Evolutionary conservation across 2,329 filamentous ascomycete genomes (phyloP), one percentile per base, ranked within the genome.

Genomic region (Xylariaceae sp.): DNA sequence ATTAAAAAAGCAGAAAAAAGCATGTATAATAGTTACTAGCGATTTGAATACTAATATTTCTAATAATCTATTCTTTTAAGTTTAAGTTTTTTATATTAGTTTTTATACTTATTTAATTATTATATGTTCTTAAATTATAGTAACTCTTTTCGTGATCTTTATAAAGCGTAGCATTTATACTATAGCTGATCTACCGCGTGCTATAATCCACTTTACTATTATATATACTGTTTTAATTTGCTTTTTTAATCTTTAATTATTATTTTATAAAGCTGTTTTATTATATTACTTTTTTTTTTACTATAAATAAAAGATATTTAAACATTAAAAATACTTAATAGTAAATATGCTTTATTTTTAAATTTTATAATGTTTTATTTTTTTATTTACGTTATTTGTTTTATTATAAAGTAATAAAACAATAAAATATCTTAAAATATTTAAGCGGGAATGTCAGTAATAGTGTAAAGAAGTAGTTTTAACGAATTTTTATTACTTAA

Each of bases 291-390:
- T 36, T 44, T 21, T 12, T 60, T 57, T 39, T 65, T 57, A 34
- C 63, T 53, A 17, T 64, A 61, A 6, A 44, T 34, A 12, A 49
- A 34, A 7, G 36, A 33, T 24, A 57, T 16, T 16, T 36, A 29
- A 17, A 65, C 48, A 8, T 50, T 55, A 37, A 65, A 66, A 5
- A 66, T 54, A 36, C 64, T 58, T 1, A 65, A 29, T 2, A 65
- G 40, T 3, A 58, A 60, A 23, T 66, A 66, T 9, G 55, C 55
- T 19, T 37, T 36, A 24, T 66, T 62, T 48, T 60, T 51, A 39
- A 39, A 49, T 9, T 43, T 46, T 36, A 49, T 63, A 5, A 60
- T 65, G 26, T 61, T 31, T 14, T 60, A 56, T 19, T 14, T 23
- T 14, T 26, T 19, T 17, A 34, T 29, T 50, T 50, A 58, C 7